Conservation (phyloP, 2,329 filamentous ascomycete species). For the Triangularia setosa region DNA sequence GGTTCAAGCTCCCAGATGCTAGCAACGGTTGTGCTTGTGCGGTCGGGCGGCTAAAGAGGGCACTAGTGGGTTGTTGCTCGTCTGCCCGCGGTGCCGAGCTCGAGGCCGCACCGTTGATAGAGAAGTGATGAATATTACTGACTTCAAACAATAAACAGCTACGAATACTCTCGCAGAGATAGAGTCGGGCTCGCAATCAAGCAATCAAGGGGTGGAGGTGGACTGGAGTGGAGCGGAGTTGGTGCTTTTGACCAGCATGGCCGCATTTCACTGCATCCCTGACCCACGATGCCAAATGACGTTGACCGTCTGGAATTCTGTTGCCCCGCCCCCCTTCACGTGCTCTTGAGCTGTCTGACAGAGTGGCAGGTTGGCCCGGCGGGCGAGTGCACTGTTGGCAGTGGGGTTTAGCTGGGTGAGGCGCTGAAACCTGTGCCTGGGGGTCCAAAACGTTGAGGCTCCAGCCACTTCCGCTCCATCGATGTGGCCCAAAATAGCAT, state of each 20-base stretch:
- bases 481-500: not conserved
- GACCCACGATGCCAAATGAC: not conserved
- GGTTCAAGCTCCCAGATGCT: not conserved
- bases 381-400: not conserved
- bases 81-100: not conserved
- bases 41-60: not conserved
- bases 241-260: not conserved
- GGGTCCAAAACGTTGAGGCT: not conserved
- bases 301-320: constrained; percentile 5
- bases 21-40: not conserved
- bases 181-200: not conserved
- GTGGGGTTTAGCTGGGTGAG: not conserved
- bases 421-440: not conserved
- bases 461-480: not conserved
- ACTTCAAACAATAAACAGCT: not conserved
- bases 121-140: not conserved
- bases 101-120: not conserved
- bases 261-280: not conserved
- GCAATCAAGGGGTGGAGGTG: not conserved
- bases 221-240: not conserved
- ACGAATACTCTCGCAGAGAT: not conserved
- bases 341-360: not conserved
- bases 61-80: not conserved
- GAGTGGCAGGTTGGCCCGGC: not conserved
- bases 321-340: constrained; percentile 3